Conservation (phyloP, 129 eudicot genomes). For the Pulicaria dysenterica region DNA sequence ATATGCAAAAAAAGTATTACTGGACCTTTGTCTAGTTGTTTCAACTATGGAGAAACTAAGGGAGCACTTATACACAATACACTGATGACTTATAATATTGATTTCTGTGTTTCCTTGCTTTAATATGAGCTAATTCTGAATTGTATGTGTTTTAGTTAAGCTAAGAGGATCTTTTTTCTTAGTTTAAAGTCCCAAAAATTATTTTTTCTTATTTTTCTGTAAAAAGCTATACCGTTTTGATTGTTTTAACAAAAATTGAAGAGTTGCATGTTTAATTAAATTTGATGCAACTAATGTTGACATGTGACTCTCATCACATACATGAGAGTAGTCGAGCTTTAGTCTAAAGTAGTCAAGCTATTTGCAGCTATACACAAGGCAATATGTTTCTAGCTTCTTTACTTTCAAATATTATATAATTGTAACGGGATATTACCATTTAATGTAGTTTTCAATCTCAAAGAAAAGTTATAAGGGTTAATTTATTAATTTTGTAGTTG, state of each 20-base stretch:
- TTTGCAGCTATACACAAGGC: neutral
- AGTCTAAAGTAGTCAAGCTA: too few relatives aligned
- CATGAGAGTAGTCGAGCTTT: too few relatives aligned
- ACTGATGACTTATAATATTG: neutral
- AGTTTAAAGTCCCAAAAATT: neutral
- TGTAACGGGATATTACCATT: neutral
- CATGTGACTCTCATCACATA: too few relatives aligned
- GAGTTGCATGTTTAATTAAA: too few relatives aligned
- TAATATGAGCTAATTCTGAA: neutral
- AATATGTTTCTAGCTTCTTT: conserved; percentile 3
- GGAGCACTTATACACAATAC: too few relatives aligned
- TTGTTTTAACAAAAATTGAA: conserved; percentile 3
- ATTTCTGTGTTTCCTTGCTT: neutral
- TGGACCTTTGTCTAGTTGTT: neutral
- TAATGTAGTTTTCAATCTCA: neutral
- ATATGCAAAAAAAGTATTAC: neutral
- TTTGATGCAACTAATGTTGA: too few relatives aligned
- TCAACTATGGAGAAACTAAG: too few relatives aligned
- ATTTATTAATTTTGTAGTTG: too few relatives aligned
- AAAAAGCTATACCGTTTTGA: neutral
- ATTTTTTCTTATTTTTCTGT: neutral
- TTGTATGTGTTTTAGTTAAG: neutral
- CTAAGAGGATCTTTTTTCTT: neutral
- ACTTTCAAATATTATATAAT: neutral
- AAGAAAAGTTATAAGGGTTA: too few relatives aligned